A percentile compares a stretch with the other conserved stretches of the same genome.
Conservation (phyloP, 2,329 filamentous ascomycete species). For the Cercospora canescens region DNA sequence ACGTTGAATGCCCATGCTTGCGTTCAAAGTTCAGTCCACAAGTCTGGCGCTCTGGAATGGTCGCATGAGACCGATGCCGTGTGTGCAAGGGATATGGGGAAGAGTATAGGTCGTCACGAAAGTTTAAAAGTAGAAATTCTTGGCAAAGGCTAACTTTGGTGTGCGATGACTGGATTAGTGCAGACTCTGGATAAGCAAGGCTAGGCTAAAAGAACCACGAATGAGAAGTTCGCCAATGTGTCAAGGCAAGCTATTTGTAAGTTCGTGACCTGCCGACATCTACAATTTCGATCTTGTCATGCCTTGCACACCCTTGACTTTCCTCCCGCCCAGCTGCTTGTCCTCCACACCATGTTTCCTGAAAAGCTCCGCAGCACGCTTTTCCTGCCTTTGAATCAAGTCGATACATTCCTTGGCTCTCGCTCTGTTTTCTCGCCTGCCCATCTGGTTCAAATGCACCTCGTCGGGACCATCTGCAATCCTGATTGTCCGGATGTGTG, state of each 20-base stretch:
- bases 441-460: constrained; percentile 83
- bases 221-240: no score
- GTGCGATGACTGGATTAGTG: neutral
- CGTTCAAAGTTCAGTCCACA: neutral
- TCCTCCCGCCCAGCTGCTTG: constrained; percentile 42
- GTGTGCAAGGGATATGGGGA: neutral
- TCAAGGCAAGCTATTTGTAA: neutral
- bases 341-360: constrained; percentile 55
- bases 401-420: constrained; percentile 50
- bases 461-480: constrained; percentile 84
- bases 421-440: constrained; percentile 74
- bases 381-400: constrained; percentile 64
- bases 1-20: constrained; percentile 28
- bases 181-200: neutral
- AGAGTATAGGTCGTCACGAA: neutral
- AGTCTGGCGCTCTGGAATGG: neutral
- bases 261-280: neutral
- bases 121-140: neutral
- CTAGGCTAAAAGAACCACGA: neutral
- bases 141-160: neutral
- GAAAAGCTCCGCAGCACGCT: constrained; percentile 66
- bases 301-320: constrained; percentile 25
- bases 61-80: neutral
- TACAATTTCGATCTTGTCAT: constrained; percentile 43
- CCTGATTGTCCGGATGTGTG: constrained; percentile 37